These are phyloP conservation scores for Chytridiales sp. DNA, from an alignment of 371 early-diverging fungal genomes.

Conservation along the genomic window DNA sequence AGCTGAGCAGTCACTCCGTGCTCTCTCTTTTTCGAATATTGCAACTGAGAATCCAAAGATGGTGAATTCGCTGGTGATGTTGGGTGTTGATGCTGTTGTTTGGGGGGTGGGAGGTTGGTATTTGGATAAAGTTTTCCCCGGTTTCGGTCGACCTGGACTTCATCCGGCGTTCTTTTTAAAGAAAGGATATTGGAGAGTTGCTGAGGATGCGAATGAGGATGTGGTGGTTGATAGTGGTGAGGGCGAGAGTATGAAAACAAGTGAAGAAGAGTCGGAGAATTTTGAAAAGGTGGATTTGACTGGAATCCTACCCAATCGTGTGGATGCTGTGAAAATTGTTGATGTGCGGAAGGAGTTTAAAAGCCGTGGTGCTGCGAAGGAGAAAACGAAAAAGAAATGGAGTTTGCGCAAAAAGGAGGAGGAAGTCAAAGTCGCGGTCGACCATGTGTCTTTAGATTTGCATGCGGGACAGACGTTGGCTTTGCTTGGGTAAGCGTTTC, in stretches of 20 bases:
- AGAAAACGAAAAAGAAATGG: not conserved
- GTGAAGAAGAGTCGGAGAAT: not conserved
- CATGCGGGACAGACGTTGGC: slow-evolving; percentile 14
- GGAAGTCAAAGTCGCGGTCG: not conserved
- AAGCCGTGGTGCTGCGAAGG: not conserved
- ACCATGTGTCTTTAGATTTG: slow-evolving; percentile 6
- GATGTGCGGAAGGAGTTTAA: not conserved
- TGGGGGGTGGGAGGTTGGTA: slow-evolving; percentile 2
- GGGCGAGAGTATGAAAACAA: not conserved
- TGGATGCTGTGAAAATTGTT: too few species aligned
- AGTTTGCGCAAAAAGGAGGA: not conserved
- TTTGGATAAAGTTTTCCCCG: not conserved
- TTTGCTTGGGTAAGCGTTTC: not conserved
- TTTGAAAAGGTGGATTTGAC: too few species aligned
- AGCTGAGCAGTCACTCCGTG: not conserved
- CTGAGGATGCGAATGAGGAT: not conserved
- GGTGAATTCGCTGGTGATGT: slow-evolving; percentile 3
- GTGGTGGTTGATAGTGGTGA: not conserved
- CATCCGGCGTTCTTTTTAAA: not conserved
- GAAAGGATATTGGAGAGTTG: not conserved
- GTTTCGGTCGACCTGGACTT: too few species aligned
- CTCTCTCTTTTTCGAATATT: not conserved
- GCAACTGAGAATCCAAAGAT: not conserved
- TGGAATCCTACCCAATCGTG: too few species aligned
- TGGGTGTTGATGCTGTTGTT: slow-evolving; percentile 4